Evolutionary conservation across 495 filamentous ascomycete genomes (phyloP).

Genomic region (Talaromyces adpressus): DNA sequence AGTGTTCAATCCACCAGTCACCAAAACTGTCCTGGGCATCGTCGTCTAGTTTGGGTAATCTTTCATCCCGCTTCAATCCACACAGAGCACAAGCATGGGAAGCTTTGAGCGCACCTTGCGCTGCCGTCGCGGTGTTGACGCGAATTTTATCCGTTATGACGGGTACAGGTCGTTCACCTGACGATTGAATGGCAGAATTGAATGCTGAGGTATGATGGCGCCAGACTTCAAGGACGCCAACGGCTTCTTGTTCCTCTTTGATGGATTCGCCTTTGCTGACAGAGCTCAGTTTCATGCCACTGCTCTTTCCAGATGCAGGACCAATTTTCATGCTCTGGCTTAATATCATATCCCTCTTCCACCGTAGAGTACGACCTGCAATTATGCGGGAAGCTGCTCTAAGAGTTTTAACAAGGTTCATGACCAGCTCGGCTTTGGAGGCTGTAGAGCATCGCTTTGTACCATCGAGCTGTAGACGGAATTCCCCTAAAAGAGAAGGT

Average conservation of each 20-base stretch:
- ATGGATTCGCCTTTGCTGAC: constrained; percentile 71
- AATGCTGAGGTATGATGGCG: constrained; percentile 34
- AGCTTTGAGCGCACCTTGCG: constrained; percentile 59
- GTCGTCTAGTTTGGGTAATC: constrained; percentile 65
- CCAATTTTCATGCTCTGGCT: constrained; percentile 84
- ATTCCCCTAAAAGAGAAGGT: constrained; percentile 50
- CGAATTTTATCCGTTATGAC: constrained; percentile 57
- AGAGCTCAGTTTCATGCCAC: constrained; percentile 84
- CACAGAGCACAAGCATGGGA: constrained; percentile 80
- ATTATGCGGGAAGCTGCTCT: constrained; percentile 72
- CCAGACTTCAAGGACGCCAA: constrained; percentile 72
- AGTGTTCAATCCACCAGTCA: constrained; percentile 93
- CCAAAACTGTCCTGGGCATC: constrained; percentile 82
- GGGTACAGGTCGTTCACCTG: constrained; percentile 46
- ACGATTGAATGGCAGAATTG: constrained; percentile 31
- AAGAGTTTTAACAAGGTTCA: constrained; percentile 38
- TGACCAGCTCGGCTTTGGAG: background rate
- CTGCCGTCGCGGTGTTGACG: constrained; percentile 47
- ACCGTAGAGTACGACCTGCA: constrained; percentile 76
- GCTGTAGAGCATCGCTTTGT: background rate
- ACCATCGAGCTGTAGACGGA: constrained; percentile 15
- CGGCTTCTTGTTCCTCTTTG: constrained; percentile 81
- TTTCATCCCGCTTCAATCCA: constrained; percentile 79
- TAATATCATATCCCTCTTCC: constrained; percentile 83
- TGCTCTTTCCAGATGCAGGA: constrained; percentile 54